These are phyloP conservation scores for Massarina eburnea DNA, from an alignment of 2,329 filamentous ascomycete species.

Conservation along the genomic window DNA sequence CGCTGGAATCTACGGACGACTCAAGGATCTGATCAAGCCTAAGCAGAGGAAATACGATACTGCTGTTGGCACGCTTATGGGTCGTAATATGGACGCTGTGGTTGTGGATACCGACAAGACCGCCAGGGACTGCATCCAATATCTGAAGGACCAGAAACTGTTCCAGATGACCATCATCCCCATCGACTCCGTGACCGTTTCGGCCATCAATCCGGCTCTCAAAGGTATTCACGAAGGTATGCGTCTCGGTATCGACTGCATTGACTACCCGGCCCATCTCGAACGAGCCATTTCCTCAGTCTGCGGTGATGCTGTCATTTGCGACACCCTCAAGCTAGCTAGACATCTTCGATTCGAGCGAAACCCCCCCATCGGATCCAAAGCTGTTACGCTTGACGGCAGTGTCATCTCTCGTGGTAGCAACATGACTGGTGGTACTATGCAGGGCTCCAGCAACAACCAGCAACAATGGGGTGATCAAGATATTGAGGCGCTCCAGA, in stretches of 20 bases:
- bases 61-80: constrained; percentile 88
- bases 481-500: constrained; percentile 82
- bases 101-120: constrained; percentile 95
- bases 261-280: constrained; percentile 85
- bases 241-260: constrained; percentile 90
- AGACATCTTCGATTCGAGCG: constrained; percentile 87
- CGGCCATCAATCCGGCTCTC: constrained; percentile 82
- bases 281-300: constrained; percentile 94
- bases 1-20: constrained; percentile 75
- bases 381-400: constrained; percentile 93
- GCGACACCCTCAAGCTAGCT: constrained; percentile 81
- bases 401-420: constrained; percentile 96
- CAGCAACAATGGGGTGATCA: constrained; percentile 87
- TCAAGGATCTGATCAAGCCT: constrained; percentile 89
- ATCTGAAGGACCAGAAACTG: constrained; percentile 85
- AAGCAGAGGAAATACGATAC: constrained; percentile 97
- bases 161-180: constrained; percentile 93
- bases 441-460: constrained; percentile 65
- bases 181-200: constrained; percentile 95
- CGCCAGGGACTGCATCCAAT: constrained; percentile 89
- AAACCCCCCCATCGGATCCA: constrained; percentile 72
- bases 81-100: constrained; percentile 90
- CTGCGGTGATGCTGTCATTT: constrained; percentile 92
- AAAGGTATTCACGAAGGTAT: constrained; percentile 84
- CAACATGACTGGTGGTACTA: constrained; percentile 92